Percentiles rank a stretch among this genome's conserved stretches.
Conservation (phyloP, 139 green algal genomes). For the Chlamydomonas sp. region DNA sequence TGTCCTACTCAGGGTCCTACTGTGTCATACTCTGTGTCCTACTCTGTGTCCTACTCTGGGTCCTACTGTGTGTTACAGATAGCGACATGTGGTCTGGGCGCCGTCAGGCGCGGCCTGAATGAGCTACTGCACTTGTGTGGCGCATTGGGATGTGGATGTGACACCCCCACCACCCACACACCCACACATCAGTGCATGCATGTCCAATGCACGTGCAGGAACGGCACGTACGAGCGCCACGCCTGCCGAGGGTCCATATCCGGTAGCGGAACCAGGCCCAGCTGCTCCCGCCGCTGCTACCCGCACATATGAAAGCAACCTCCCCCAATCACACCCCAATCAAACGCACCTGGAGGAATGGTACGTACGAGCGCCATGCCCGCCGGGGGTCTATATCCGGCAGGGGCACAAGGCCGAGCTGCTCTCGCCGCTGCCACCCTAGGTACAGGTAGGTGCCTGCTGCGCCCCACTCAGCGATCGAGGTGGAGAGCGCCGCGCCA, state of each 20-base stretch:
- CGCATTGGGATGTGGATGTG: no score
- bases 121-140: no score
- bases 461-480: constrained; percentile 16
- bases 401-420: constrained; percentile 17
- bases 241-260: not conserved
- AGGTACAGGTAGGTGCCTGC: constrained; percentile 34
- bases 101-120: no score
- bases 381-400: constrained; percentile 1
- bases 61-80: no score
- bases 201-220: constrained; percentile 25
- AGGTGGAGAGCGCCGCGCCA: constrained; percentile 40
- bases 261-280: constrained; percentile 19
- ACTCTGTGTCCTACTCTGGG: no score
- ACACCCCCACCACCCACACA: no score
- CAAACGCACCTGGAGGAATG: constrained; percentile 28
- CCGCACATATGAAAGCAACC: constrained; percentile 16
- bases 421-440: constrained; percentile 21
- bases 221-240: constrained; percentile 13
- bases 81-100: no score
- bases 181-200: not conserved
- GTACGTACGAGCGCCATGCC: constrained; percentile 9
- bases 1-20: no score
- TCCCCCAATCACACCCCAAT: not conserved
- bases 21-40: no score
- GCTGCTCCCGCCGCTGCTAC: constrained; percentile 15